Evolutionary conservation across 495 filamentous ascomycete species (phyloP), one percentile per base, ranked within the genome.

Genomic region (Penicillium riverlandense): DNA sequence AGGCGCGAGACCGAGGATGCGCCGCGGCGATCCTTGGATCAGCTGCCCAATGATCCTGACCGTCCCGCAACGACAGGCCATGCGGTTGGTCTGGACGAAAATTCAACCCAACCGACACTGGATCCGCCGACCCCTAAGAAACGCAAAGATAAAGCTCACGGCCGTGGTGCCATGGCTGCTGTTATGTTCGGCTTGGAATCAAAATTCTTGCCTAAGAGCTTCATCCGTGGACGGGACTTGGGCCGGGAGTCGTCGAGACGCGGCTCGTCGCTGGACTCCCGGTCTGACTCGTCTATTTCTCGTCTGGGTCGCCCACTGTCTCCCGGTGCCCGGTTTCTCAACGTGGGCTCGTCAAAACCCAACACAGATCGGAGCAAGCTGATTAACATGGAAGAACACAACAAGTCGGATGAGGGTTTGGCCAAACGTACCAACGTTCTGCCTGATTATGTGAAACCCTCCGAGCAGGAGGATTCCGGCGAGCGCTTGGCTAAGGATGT

Each of bases 401-500:
- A 76, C 31, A 68, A 78, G n/a, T 86, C 84, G 0, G 83, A 87
- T 56, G 82, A 78, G 28, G 75, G 72, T 31, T 59, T 86, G 40
- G 64, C 73, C 0, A 71, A 71, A 15, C 77, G 74, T 6, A 66
- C 74, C 13, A 79, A 79, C 8, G 72, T 55, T 22, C 59, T 86
- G 9, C 68, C 77, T 7, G 66, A 66, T 28, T 65, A 83, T 52
- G 59, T 57, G 47, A 71, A 54, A 47, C 60, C 54, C 1, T 45
- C 41, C 33, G 48, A 45, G 6, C 63, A 48, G 40, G 65, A 55
- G 50, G 65, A 56, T 42, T 58, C 52, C 54, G 77, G 72, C 30
- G 77, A 77, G 41, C 77, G 88, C 37, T 60, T 95, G 45, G 74
- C 80, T 43, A 91, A 88, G 58, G 87, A 91, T 54, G 79, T 86